Evolutionary conservation across 805 yeast species (phyloP).

Genomic region (Saccharomycopsis lassenensis): DNA sequence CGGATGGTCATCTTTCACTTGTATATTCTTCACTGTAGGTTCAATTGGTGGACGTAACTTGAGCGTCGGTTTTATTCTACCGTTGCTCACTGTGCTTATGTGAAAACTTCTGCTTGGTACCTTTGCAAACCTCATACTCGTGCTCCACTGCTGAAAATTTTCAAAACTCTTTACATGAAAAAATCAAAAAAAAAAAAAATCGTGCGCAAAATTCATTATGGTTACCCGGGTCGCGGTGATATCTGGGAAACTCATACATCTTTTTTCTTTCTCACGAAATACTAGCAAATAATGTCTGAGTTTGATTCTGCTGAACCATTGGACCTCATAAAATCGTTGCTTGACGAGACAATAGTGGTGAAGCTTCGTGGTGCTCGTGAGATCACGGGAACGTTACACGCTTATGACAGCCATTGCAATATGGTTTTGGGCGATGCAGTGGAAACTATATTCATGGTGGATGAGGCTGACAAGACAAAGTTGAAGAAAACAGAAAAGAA

Average conservation of each 20-base stretch:
- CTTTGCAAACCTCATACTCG: not conserved
- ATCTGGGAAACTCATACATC: not conserved
- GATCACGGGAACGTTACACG: slow-evolving; percentile 79
- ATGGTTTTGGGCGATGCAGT: slow-evolving; percentile 88
- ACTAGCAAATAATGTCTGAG: slow-evolving; percentile 13
- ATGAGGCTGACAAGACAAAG: slow-evolving; percentile 27
- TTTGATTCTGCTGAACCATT: slow-evolving; percentile 57
- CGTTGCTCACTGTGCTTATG: slow-evolving; percentile 26
- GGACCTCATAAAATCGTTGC: slow-evolving; percentile 72
- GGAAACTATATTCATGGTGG: slow-evolving; percentile 62
- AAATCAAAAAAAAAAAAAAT: not conserved
- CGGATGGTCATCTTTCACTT: slow-evolving; percentile 78
- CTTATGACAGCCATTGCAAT: slow-evolving; percentile 94
- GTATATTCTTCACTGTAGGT: slow-evolving; percentile 66
- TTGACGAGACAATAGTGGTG: slow-evolving; percentile 80
- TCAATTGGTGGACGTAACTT: slow-evolving; percentile 71
- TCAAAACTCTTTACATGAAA: slow-evolving; percentile 19
- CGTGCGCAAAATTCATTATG: not conserved
- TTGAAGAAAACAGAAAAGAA: slow-evolving; percentile 38
- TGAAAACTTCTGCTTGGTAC: slow-evolving; percentile 23
- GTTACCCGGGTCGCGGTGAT: not conserved
- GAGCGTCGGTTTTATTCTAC: slow-evolving; percentile 36
- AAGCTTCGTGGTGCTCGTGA: slow-evolving; percentile 93
- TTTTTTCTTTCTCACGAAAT: not conserved
- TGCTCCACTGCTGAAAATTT: not conserved